Conservation (phyloP, 1,284 basidiomycete species). For the Phellopilus nigrolimitatus region DNA sequence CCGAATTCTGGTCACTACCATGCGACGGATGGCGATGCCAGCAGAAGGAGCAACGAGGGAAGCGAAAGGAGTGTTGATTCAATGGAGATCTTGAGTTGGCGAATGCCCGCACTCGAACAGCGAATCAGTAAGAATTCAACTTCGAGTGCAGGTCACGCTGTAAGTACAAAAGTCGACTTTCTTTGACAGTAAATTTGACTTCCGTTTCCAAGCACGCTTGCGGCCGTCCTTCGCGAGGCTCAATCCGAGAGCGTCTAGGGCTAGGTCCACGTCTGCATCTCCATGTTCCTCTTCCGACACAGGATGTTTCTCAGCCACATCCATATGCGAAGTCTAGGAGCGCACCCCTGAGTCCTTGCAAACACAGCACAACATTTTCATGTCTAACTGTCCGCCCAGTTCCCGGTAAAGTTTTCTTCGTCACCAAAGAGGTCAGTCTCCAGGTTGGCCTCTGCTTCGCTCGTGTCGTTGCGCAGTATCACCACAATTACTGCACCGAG, state of each 20-base stretch:
- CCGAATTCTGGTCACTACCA: not conserved
- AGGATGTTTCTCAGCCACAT: not conserved
- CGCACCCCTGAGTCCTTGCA: not conserved
- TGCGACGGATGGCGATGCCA: not conserved
- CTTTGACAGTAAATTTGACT: not conserved
- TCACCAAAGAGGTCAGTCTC: not conserved
- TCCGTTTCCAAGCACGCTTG: conserved; percentile 8
- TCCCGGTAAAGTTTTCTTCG: not conserved
- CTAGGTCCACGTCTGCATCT: conserved; percentile 17
- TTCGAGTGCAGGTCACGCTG: conserved; percentile 4
- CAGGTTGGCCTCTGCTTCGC: conserved; percentile 13
- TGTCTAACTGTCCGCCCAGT: not conserved
- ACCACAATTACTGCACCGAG: conserved; percentile 6
- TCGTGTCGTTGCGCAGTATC: conserved; percentile 15
- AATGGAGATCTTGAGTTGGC: conserved; percentile 19
- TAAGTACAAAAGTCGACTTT: not conserved
- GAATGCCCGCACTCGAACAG: conserved; percentile 8
- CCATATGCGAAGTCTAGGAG: not conserved
- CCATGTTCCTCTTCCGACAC: conserved; percentile 11
- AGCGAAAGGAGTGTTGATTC: conserved; percentile 13
- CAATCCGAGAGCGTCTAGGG: conserved; percentile 18
- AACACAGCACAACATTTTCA: not conserved
- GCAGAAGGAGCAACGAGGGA: not conserved
- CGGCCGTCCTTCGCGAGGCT: conserved; percentile 9
- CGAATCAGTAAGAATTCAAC: conserved; percentile 4